Conservation (phyloP, 1,284 basidiomycete genomes). For the Cutaneotrichosporon daszewskae region DNA sequence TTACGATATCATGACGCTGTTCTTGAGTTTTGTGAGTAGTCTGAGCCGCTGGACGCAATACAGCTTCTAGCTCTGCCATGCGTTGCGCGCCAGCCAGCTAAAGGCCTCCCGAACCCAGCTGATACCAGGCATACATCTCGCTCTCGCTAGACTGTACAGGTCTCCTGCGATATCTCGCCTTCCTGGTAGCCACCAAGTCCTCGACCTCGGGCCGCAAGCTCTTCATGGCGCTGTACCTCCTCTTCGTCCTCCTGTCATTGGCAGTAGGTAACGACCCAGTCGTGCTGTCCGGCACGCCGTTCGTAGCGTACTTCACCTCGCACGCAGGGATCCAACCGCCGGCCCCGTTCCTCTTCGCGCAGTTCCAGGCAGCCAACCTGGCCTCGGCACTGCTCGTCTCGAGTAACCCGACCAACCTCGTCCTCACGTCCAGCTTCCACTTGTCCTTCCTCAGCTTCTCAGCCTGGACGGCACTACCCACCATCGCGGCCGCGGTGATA, state of each 20-base stretch:
- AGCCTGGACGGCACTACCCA: slow-evolving; percentile 46
- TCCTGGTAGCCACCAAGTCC: slow-evolving; percentile 74
- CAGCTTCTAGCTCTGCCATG: no score
- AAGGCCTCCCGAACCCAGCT: background rate
- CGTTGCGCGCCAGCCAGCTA: no score
- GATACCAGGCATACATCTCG: slow-evolving; percentile 75
- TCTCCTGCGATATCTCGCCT: slow-evolving; percentile 76
- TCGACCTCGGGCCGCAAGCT: slow-evolving; percentile 60
- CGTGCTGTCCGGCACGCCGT: slow-evolving; percentile 72
- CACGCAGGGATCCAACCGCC: slow-evolving; percentile 59
- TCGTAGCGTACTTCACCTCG: slow-evolving; percentile 78
- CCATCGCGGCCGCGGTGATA: slow-evolving; percentile 37
- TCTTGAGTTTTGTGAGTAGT: slow-evolving; percentile 65
- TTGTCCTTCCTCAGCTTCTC: slow-evolving; percentile 48
- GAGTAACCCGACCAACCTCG: slow-evolving; percentile 52
- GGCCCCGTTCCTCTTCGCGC: slow-evolving; percentile 61
- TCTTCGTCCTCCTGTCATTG: slow-evolving; percentile 72
- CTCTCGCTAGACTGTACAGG: slow-evolving; percentile 84
- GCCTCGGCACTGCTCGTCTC: slow-evolving; percentile 50
- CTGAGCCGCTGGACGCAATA: background rate
- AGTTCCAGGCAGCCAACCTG: slow-evolving; percentile 75
- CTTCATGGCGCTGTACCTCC: slow-evolving; percentile 70
- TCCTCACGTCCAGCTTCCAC: slow-evolving; percentile 48
- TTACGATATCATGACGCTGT: slow-evolving; percentile 87
- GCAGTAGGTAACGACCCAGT: slow-evolving; percentile 87